Evolutionary conservation across 257 asterid genomes (phyloP).

Genomic region (Scutellaria barbata): DNA sequence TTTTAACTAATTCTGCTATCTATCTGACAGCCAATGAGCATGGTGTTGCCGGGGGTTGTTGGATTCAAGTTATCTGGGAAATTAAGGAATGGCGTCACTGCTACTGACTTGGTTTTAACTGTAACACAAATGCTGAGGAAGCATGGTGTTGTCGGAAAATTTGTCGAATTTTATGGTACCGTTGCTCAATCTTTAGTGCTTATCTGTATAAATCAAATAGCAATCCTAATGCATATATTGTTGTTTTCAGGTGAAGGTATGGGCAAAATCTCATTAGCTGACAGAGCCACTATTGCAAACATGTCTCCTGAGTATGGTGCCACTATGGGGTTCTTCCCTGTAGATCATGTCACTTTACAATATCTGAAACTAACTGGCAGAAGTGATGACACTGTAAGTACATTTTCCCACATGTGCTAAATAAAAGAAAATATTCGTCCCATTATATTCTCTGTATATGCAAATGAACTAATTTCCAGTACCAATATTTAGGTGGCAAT

Average conservation of each 20-base stretch:
- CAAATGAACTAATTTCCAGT: conserved; percentile 18
- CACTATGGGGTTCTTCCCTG: conserved; percentile 99
- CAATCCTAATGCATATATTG: conserved; percentile 22
- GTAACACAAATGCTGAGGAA: conserved; percentile 89
- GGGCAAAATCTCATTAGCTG: conserved; percentile 88
- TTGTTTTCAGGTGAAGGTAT: conserved; percentile 72
- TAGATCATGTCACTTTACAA: conserved; percentile 85
- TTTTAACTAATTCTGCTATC: conserved; percentile 32
- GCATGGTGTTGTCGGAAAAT: conserved; percentile 92
- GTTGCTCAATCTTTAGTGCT: conserved; percentile 9
- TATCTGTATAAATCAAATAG: neutral
- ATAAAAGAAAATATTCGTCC: conserved; percentile 1
- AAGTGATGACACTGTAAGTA: conserved; percentile 88
- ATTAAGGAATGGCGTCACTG: conserved; percentile 80
- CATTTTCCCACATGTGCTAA: conserved; percentile 26
- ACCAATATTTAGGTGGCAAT: conserved; percentile 64
- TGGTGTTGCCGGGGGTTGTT: conserved; percentile 95
- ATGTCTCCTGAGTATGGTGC: conserved; percentile 99
- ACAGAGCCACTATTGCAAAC: conserved; percentile 97
- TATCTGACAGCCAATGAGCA: conserved; percentile 87
- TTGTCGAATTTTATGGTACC: conserved; percentile 80
- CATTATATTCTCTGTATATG: conserved; percentile 9
- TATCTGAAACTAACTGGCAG: conserved; percentile 91
- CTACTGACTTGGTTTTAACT: conserved; percentile 86
- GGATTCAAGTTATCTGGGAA: conserved; percentile 92